These are phyloP conservation scores for Linnemannia hyalina DNA, from an alignment of 192 early-diverging fungal species.

Conservation along the genomic window DNA sequence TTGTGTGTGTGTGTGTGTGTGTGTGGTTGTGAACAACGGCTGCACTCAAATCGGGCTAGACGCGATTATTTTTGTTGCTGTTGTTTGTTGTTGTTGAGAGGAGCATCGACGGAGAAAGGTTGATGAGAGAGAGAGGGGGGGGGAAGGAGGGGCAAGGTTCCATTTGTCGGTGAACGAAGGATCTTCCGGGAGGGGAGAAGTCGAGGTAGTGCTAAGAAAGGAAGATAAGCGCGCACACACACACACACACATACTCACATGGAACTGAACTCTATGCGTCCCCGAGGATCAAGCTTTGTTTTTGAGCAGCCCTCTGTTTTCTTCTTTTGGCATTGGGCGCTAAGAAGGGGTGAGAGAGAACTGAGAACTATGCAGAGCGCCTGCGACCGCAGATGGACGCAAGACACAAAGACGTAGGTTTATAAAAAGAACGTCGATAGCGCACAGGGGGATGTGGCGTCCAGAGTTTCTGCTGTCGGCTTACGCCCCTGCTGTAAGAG, in stretches of 20 bases:
- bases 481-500: no score
- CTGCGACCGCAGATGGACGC: background rate
- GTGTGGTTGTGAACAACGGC: background rate
- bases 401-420: no score
- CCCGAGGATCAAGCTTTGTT: background rate
- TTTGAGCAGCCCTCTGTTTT: no score
- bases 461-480: no score
- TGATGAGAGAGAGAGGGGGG: background rate
- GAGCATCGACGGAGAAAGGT: background rate
- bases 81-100: background rate
- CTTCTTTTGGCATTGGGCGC: background rate
- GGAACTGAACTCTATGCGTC: background rate
- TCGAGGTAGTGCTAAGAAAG: background rate
- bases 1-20: background rate
- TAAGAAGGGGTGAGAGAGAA: background rate
- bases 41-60: background rate
- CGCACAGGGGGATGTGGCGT: no score
- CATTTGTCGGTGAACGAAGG: background rate
- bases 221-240: background rate
- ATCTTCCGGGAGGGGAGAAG: background rate
- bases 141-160: background rate
- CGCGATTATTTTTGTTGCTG: background rate
- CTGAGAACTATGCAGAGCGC: background rate
- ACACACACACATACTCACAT: background rate
- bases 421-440: no score